Evolutionary conservation across 2,329 filamentous ascomycete species (phyloP).

Genomic region (Amauroascus verrucosus): DNA sequence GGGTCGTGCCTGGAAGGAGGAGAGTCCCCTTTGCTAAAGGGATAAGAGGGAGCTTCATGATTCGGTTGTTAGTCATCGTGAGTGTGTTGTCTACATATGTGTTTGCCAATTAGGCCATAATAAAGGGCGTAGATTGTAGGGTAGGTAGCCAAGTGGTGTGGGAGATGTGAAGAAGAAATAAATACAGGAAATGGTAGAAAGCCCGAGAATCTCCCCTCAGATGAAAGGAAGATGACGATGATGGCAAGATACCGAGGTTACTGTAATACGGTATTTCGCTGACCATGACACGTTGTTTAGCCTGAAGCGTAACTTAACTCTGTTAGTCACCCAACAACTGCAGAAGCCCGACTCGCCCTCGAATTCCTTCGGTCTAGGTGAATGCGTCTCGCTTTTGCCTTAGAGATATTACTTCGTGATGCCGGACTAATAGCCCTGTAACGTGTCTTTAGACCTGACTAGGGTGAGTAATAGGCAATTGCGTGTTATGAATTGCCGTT

Average conservation of each 20-base stretch:
- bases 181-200: neutral
- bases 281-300: neutral
- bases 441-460: too few species aligned
- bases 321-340: too few species aligned
- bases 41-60: slow-evolving; percentile 58
- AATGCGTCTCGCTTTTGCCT: too few species aligned
- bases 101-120: neutral
- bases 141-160: neutral
- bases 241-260: slow-evolving; percentile 10
- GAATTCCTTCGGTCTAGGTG: too few species aligned
- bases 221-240: neutral
- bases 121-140: neutral
- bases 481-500: too few species aligned
- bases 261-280: slow-evolving; percentile 9
- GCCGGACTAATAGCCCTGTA: too few species aligned
- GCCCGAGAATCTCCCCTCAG: slow-evolving; percentile 5
- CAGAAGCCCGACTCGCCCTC: too few species aligned
- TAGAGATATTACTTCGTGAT: too few species aligned
- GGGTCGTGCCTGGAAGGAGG: slow-evolving; percentile 72
- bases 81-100: neutral
- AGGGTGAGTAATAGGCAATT: too few species aligned
- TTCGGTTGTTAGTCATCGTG: slow-evolving; percentile 19
- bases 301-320: too few species aligned
- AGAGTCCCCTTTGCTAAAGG: slow-evolving; percentile 71
- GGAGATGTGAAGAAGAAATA: neutral